A percentile compares a stretch with the other conserved stretches of the same genome.
Conservation (phyloP, 129 eudicot genomes). For the Sambucus nigra region DNA sequence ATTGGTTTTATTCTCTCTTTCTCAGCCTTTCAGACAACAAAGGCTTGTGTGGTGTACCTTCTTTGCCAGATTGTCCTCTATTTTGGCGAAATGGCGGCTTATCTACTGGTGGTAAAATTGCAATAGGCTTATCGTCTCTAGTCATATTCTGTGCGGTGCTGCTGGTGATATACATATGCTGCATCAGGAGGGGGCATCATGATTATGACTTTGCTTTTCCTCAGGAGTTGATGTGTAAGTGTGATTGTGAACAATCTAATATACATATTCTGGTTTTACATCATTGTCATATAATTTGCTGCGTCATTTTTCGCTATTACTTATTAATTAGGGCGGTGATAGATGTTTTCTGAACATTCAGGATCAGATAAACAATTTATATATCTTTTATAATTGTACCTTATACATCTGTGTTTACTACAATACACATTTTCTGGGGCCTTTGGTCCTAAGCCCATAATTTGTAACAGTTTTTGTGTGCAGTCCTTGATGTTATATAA, state of each 20-base stretch:
- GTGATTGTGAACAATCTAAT: background rate
- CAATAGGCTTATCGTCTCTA: slow-evolving; percentile 61
- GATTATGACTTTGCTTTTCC: slow-evolving; percentile 94
- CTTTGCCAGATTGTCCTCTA: slow-evolving; percentile 72
- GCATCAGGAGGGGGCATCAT: slow-evolving; percentile 48
- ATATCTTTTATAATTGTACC: no score
- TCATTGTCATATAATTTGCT: no score
- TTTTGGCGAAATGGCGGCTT: slow-evolving; percentile 64
- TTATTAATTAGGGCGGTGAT: no score
- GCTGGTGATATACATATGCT: slow-evolving; percentile 37
- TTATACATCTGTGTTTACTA: no score
- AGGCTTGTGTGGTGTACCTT: slow-evolving; percentile 88
- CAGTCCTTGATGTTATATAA: no score
- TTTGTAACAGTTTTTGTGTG: no score
- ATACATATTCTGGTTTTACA: no score
- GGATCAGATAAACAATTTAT: no score
- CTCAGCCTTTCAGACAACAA: slow-evolving; percentile 83
- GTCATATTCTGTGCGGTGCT: slow-evolving; percentile 31
- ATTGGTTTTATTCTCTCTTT: slow-evolving; percentile 5
- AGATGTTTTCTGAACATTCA: no score
- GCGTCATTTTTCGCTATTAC: no score
- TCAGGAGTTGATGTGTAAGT: slow-evolving; percentile 73
- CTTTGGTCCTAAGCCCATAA: no score
- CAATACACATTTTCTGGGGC: no score
- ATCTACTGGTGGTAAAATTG: slow-evolving; percentile 70